Conservation (phyloP, 805 yeast genomes). For the Yarrowia deformans region DNA sequence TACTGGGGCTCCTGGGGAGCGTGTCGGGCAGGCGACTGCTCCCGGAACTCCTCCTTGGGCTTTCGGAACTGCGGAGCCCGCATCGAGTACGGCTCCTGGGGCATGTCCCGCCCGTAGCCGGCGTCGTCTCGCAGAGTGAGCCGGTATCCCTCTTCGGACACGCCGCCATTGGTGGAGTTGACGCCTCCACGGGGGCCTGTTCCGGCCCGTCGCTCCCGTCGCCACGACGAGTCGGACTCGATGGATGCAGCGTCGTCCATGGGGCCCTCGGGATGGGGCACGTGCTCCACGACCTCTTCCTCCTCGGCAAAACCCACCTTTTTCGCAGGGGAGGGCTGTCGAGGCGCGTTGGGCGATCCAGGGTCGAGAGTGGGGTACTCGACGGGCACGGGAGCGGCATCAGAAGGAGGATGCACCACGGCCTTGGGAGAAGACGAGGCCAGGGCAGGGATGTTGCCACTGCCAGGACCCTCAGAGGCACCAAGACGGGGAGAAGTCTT, state of each 20-base stretch:
- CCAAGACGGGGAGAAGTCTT: conserved; percentile 16
- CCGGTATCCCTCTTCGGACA: conserved; percentile 29
- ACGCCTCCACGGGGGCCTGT: not conserved
- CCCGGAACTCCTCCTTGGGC: conserved; percentile 9
- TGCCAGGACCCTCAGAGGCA: not conserved
- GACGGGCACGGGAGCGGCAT: conserved; percentile 8
- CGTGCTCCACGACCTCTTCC: conserved; percentile 35
- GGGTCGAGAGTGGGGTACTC: conserved; percentile 33
- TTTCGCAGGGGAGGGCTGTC: conserved; percentile 36
- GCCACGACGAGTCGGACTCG: conserved; percentile 45
- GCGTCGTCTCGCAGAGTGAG: conserved; percentile 36
- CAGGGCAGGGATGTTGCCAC: not conserved
- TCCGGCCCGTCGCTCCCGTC: conserved; percentile 41
- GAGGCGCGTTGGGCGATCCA: conserved; percentile 23
- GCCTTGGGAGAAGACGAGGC: conserved; percentile 11
- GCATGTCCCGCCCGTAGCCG: conserved; percentile 34
- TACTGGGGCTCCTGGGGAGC: conserved; percentile 17
- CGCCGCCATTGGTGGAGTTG: conserved; percentile 31
- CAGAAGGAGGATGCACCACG: not conserved
- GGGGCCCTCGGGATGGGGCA: conserved; percentile 36
- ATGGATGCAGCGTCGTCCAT: conserved; percentile 43
- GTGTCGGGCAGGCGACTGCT: conserved; percentile 1
- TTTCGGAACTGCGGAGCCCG: conserved; percentile 35
- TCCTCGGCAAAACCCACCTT: conserved; percentile 34
- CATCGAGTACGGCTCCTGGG: conserved; percentile 37